These are phyloP conservation scores for Elongisporangium senticosum DNA, from an alignment of 352 stramenopile genomes.

Conservation along the genomic window DNA sequence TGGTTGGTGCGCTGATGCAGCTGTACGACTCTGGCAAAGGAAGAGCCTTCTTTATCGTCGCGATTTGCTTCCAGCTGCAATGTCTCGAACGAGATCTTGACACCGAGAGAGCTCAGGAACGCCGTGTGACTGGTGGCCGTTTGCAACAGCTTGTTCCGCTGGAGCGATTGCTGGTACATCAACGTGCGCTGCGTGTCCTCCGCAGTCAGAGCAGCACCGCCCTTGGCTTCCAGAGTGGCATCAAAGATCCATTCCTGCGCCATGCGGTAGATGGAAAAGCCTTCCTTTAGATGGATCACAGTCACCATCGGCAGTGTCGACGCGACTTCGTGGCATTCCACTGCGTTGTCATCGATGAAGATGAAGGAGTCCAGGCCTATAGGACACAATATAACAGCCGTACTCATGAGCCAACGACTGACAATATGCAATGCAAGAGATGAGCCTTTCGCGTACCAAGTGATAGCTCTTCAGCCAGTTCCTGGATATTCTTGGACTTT, in stretches of 20 bases:
- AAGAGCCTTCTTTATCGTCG: neutral
- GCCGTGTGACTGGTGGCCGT: constrained; percentile 31
- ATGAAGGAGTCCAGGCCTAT: constrained; percentile 59
- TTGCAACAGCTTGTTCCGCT: constrained; percentile 28
- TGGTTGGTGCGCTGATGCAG: constrained; percentile 71
- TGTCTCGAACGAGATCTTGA: constrained; percentile 63
- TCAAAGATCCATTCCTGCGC: constrained; percentile 57
- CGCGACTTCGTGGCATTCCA: constrained; percentile 63
- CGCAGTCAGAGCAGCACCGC: constrained; percentile 11
- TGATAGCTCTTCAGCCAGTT: constrained; percentile 44
- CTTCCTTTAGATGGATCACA: constrained; percentile 38
- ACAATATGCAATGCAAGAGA: neutral
- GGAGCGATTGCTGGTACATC: constrained; percentile 53
- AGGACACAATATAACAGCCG: neutral
- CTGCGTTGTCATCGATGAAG: constrained; percentile 67
- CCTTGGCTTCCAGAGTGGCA: constrained; percentile 4
- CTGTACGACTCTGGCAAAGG: constrained; percentile 44
- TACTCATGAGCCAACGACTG: neutral
- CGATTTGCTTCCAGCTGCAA: constrained; percentile 6
- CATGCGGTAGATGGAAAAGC: constrained; percentile 29
- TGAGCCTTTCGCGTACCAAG: constrained; percentile 21
- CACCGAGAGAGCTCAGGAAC: constrained; percentile 60
- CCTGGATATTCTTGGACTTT: constrained; percentile 57
- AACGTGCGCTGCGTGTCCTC: constrained; percentile 49
- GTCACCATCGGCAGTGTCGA: constrained; percentile 35